Base-by-base conservation (phyloP, 2,329 filamentous ascomycete species). In the Endocalyx cinctus region DNA sequence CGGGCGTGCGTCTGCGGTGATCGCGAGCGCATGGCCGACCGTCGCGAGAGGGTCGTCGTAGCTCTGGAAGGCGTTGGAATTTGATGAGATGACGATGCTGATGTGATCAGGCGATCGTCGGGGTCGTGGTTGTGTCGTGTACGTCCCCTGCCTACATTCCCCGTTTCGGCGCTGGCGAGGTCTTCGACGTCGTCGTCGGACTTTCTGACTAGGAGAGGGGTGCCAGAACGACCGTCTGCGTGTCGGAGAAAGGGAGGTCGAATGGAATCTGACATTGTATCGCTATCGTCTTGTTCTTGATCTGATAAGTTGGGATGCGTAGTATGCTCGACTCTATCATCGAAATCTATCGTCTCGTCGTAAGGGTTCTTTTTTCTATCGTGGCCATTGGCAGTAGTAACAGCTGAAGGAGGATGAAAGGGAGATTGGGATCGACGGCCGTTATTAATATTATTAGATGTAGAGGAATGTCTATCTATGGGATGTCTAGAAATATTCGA, bases 11-110 rank as follows among this genome's bases (percentile, higher is more conserved):
- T 67, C 38, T 79, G 74, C n/a, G 87, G 85, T 54, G 84, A 89
- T 49, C 78, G 73, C 54, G 87, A 88, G 52, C 84, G 79, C 63
- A 94, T 80, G 10, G 82, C 82, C 26, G 80, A 83, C 36, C 76
- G 69, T 35, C 77, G 70, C 27, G 67, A 64, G 41, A 74, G 62
- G 16, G 53, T 47, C 12, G 66, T 60, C 28, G 58, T 53, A 18
- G 51, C 45, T n/a, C 54, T 42, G 13, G 64, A 48, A 42, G 56
- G 52, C 42, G 23, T 64, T 46, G 47, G 55, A 38, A 47, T 52
- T 44, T 32, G 31, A 38, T n/a, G n/a, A n/a, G n/a, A n/a, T n/a
- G n/a, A n/a, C n/a, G n/a, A n/a, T n/a, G n/a, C n/a, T n/a, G n/a
- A n/a, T n/a, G n/a, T n/a, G n/a, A n/a, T n/a, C n/a, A n/a, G n/a